These are phyloP conservation scores for Xylariaceae sp. DNA, from an alignment of 2,329 filamentous ascomycete genomes.

Conservation along the genomic window DNA sequence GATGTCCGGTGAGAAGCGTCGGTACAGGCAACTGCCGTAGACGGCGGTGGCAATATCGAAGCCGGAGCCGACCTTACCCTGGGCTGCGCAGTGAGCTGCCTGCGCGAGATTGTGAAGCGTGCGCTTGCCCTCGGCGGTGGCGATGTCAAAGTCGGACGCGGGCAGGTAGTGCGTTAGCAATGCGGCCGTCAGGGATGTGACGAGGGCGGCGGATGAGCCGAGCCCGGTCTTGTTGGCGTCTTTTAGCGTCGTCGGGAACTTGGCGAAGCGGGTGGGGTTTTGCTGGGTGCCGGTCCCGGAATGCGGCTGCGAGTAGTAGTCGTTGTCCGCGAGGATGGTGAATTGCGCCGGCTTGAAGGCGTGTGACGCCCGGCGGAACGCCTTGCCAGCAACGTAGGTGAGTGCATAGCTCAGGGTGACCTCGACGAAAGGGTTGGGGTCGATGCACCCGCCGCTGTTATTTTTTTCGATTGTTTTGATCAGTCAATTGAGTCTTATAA, in stretches of 20 bases:
- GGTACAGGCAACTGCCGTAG: constrained; percentile 85
- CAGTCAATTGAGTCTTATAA: background rate
- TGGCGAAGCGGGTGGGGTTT: constrained; percentile 56
- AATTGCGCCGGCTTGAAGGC: constrained; percentile 65
- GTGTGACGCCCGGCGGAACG: constrained; percentile 34
- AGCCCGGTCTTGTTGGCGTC: constrained; percentile 92
- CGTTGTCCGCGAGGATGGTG: constrained; percentile 88
- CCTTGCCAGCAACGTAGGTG: constrained; percentile 62
- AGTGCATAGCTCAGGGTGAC: constrained; percentile 83
- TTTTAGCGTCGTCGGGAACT: constrained; percentile 69
- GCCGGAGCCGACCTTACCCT: constrained; percentile 92
- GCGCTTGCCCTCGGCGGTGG: constrained; percentile 46
- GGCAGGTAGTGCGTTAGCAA: constrained; percentile 72
- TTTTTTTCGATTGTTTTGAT: constrained; percentile 2
- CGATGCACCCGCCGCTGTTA: constrained; percentile 40
- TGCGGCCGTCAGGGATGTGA: constrained; percentile 77
- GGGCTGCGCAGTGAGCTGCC: constrained; percentile 87
- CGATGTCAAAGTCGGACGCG: constrained; percentile 49
- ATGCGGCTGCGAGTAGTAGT: constrained; percentile 81
- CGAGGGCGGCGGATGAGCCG: constrained; percentile 88
- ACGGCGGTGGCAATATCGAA: constrained; percentile 94
- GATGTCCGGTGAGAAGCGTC: constrained; percentile 80
- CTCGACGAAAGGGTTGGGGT: constrained; percentile 80
- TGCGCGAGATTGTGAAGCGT: constrained; percentile 89
- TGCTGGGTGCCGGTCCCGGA: constrained; percentile 24